phyloP scores from a whole-genome alignment of 2,329 filamentous ascomycete species.

The Escovopsis sp. region DNA sequence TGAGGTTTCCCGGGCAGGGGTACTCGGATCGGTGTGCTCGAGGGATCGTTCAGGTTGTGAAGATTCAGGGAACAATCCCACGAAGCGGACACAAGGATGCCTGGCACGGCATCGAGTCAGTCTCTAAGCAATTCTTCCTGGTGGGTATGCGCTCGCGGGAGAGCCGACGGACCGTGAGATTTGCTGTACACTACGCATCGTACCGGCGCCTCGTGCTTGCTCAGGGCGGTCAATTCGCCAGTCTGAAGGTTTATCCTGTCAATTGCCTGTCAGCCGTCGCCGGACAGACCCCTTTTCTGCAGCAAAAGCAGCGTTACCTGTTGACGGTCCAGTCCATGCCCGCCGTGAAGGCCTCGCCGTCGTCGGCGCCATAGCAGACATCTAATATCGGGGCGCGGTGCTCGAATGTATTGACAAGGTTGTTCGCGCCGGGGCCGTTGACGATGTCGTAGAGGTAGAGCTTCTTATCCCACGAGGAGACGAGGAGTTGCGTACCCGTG shows the following conservation, averaged over 20 bases:
- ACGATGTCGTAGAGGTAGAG: conserved; percentile 76
- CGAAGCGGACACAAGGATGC: conserved; percentile 71
- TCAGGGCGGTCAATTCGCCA: conserved; percentile 58
- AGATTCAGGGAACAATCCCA: conserved; percentile 90
- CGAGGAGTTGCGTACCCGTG: conserved; percentile 62
- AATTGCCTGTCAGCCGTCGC: conserved; percentile 2
- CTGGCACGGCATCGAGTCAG: conserved; percentile 23
- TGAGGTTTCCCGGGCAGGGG: conserved; percentile 76
- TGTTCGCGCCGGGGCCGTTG: conserved; percentile 36
- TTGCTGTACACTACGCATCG: conserved; percentile 71
- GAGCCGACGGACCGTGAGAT: conserved; percentile 42
- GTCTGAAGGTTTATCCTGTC: conserved; percentile 50
- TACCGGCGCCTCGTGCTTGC: conserved; percentile 64
- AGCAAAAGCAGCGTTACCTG: conserved; percentile 36
- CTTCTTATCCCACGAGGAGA: conserved; percentile 87
- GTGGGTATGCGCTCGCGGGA: too few species aligned
- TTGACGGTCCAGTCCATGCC: conserved; percentile 79
- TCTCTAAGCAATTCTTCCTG: too few species aligned
- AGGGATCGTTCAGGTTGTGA: conserved; percentile 46
- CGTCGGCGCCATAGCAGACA: conserved; percentile 74
- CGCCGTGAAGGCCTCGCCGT: conserved; percentile 71
- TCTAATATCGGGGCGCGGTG: conserved; percentile 78
- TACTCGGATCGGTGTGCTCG: conserved; percentile 44
- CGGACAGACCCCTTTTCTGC: background rate
- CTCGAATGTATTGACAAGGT: conserved; percentile 56